Conservation (phyloP, 2,329 filamentous ascomycete species). For the Trichoderma aggressivum region DNA sequence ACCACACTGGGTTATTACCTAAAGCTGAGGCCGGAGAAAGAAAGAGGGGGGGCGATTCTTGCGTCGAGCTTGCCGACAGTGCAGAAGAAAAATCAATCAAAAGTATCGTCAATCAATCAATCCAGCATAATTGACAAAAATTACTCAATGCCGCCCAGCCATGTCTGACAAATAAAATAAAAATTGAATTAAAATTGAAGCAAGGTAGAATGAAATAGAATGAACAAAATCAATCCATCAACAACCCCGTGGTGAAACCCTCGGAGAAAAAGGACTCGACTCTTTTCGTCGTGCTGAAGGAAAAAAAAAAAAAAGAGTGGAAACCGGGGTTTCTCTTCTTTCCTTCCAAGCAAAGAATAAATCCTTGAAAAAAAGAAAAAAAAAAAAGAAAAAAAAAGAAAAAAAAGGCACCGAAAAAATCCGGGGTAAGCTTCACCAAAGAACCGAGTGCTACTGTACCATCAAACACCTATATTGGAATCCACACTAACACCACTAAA, state of each 20-base stretch:
- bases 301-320: not conserved
- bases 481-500: too few species aligned
- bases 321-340: not conserved
- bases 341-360: not conserved
- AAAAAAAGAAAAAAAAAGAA: not conserved
- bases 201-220: not conserved
- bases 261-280: not conserved
- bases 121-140: too few species aligned
- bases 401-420: not conserved
- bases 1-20: too few species aligned
- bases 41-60: not conserved
- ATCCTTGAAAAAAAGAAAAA: not conserved
- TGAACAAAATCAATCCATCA: not conserved
- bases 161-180: not conserved
- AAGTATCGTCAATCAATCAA: too few species aligned
- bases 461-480: too few species aligned
- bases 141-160: not conserved
- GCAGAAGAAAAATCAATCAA: too few species aligned
- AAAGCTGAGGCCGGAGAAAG: not conserved
- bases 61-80: too few species aligned
- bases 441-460: not conserved
- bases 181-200: not conserved
- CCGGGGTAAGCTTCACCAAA: not conserved
- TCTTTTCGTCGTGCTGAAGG: not conserved
- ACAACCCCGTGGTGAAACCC: not conserved